Evolutionary conservation across 129 eudicot species (phyloP).

Genomic region (Scalesia atractyloides): DNA sequence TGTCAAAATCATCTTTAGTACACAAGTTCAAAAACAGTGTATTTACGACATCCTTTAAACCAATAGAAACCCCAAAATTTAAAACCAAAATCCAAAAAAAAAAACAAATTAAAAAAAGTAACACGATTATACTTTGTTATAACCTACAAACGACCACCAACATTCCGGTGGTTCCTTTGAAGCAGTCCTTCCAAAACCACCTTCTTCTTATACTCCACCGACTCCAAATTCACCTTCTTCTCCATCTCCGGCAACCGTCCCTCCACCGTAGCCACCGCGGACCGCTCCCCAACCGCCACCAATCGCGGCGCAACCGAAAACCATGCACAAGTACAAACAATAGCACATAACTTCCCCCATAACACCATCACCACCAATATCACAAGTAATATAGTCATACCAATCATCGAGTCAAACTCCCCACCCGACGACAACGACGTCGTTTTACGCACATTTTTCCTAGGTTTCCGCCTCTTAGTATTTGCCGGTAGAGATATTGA

Average conservation of each 20-base stretch:
- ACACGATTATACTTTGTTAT: not conserved
- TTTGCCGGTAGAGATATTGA: slow-evolving; percentile 14
- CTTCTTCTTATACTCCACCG: slow-evolving; percentile 50
- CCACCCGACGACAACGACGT: not conserved
- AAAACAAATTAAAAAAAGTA: not conserved
- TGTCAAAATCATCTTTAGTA: slow-evolving; percentile 6
- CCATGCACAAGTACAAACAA: slow-evolving; percentile 66
- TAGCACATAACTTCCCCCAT: slow-evolving; percentile 72
- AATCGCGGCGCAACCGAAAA: slow-evolving; percentile 44
- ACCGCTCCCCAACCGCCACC: not conserved
- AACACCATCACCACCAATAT: slow-evolving; percentile 48
- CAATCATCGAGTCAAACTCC: slow-evolving; percentile 47
- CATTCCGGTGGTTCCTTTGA: slow-evolving; percentile 42
- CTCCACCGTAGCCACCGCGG: not conserved
- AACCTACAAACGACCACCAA: slow-evolving; percentile 30
- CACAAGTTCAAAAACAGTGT: slow-evolving; percentile 15
- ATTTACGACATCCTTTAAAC: not conserved
- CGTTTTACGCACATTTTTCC: not conserved
- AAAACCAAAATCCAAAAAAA: not conserved
- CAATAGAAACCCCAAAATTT: slow-evolving; percentile 8
- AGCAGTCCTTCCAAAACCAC: slow-evolving; percentile 63
- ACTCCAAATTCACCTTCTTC: slow-evolving; percentile 21
- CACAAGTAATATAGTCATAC: slow-evolving; percentile 46
- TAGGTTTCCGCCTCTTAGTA: slow-evolving; percentile 4
- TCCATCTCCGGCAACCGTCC: slow-evolving; percentile 1